Conservation (phyloP, 2,329 filamentous ascomycete genomes). For the Microdochium nivale region DNA sequence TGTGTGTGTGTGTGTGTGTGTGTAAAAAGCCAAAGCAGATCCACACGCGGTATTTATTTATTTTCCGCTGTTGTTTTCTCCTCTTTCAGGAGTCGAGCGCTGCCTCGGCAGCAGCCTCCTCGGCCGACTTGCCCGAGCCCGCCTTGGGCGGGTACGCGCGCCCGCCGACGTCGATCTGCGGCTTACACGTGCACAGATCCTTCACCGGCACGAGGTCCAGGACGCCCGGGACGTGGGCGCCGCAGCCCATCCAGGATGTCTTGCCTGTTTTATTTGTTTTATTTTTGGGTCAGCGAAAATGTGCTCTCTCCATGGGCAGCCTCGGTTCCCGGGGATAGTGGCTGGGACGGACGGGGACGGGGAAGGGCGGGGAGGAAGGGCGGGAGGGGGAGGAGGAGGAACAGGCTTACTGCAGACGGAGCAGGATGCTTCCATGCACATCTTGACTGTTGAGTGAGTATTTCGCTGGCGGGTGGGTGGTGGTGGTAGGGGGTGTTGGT, state of each 20-base stretch:
- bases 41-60: no score
- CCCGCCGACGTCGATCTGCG: slow-evolving; percentile 51
- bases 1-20: no score
- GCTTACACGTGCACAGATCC: slow-evolving; percentile 58
- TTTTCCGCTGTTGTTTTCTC: no score
- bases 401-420: slow-evolving; percentile 47
- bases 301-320: background rate
- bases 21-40: no score
- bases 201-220: slow-evolving; percentile 49
- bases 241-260: slow-evolving; percentile 58
- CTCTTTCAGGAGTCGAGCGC: no score
- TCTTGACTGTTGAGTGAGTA: slow-evolving; percentile 19
- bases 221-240: slow-evolving; percentile 50
- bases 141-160: slow-evolving; percentile 59
- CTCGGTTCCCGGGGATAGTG: no score
- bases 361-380: slow-evolving; percentile 1
- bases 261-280: slow-evolving; percentile 33
- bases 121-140: background rate
- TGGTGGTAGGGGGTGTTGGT: background rate
- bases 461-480: background rate
- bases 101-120: background rate
- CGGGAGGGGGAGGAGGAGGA: background rate
- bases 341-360: slow-evolving; percentile 1
- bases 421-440: slow-evolving; percentile 60
- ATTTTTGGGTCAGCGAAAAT: background rate